phyloP scores from a whole-genome alignment of 2,329 filamentous ascomycete genomes.

The Sporothrix curviconia region DNA sequence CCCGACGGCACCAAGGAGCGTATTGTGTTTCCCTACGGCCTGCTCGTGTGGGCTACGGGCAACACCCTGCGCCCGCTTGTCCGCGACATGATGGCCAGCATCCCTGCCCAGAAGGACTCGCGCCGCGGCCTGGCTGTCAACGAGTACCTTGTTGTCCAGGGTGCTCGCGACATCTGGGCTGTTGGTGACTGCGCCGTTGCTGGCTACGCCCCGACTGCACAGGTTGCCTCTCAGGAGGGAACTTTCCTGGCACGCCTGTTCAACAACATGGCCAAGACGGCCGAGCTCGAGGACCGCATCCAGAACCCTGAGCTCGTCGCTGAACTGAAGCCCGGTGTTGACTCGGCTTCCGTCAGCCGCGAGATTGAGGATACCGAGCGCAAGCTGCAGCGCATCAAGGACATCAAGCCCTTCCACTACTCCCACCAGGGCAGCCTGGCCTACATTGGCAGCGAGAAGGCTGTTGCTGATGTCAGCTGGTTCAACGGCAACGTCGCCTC shows the following conservation, averaged over 20 bases:
- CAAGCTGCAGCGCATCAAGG: constrained; percentile 80
- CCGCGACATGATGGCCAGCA: constrained; percentile 83
- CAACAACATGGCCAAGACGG: constrained; percentile 98
- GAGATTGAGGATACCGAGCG: constrained; percentile 85
- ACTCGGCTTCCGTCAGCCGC: constrained; percentile 59
- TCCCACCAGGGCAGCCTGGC: constrained; percentile 94
- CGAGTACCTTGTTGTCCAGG: constrained; percentile 97
- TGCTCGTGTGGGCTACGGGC: constrained; percentile 96
- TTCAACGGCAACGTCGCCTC: constrained; percentile 93
- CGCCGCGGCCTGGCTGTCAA: constrained; percentile 93
- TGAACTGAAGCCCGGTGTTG: constrained; percentile 57
- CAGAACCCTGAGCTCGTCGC: constrained; percentile 56
- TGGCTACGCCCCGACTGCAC: constrained; percentile 94
- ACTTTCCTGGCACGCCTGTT: constrained; percentile 91
- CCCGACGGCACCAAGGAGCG: constrained; percentile 79
- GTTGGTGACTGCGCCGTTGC: constrained; percentile 95
- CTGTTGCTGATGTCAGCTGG: constrained; percentile 95
- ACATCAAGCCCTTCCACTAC: constrained; percentile 97
- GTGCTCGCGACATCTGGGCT: constrained; percentile 94
- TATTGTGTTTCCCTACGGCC: constrained; percentile 82
- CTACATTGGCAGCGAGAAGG: constrained; percentile 95
- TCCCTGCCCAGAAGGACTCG: constrained; percentile 91
- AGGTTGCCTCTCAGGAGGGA: constrained; percentile 94
- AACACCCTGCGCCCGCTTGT: constrained; percentile 88
- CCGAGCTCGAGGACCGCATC: constrained; percentile 71